Evolutionary conservation across 257 asterid species (phyloP).

Genomic region (Parsonsia alboflavescens): DNA sequence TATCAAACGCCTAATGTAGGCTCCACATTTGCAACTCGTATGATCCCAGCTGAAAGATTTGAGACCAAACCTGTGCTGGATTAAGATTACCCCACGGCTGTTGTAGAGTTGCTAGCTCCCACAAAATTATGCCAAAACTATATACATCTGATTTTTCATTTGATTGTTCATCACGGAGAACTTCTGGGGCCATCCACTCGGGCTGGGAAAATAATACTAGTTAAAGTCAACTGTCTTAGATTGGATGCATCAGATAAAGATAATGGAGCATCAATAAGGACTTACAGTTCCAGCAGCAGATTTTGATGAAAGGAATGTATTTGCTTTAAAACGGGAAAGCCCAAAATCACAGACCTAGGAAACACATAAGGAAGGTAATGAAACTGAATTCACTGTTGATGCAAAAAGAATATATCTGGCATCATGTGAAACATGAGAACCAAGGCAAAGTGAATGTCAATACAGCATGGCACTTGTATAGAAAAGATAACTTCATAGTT

Average conservation of each 20-base stretch:
- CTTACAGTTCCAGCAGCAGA: conserved; percentile 99
- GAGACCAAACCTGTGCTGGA: conserved; percentile 78
- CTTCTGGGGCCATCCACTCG: conserved; percentile 99
- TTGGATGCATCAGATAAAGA: conserved; percentile 20
- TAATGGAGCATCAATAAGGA: conserved; percentile 21
- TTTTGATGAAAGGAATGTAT: conserved; percentile 92
- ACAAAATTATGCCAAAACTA: conserved; percentile 91
- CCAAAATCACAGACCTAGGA: conserved; percentile 95
- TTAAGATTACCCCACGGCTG: conserved; percentile 89
- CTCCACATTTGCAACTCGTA: not conserved
- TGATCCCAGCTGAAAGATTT: conserved; percentile 8
- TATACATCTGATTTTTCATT: conserved; percentile 94
- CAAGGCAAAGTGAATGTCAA: not conserved
- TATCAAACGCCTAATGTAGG: not conserved
- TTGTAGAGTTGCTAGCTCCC: conserved; percentile 90
- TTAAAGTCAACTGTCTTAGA: not conserved
- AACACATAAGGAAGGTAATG: conserved; percentile 26
- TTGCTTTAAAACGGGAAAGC: conserved; percentile 88
- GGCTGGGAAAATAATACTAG: conserved; percentile 48
- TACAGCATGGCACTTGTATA: not conserved
- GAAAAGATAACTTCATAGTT: not conserved
- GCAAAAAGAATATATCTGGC: not conserved
- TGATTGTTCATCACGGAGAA: conserved; percentile 92
- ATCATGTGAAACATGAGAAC: not conserved
- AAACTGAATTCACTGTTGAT: conserved; percentile 3